Percentiles rank a stretch among this genome's conserved stretches.
Evolutionary conservation across 2,329 filamentous ascomycete species (phyloP).

Genomic region (Arachnopeziza araneosa): DNA sequence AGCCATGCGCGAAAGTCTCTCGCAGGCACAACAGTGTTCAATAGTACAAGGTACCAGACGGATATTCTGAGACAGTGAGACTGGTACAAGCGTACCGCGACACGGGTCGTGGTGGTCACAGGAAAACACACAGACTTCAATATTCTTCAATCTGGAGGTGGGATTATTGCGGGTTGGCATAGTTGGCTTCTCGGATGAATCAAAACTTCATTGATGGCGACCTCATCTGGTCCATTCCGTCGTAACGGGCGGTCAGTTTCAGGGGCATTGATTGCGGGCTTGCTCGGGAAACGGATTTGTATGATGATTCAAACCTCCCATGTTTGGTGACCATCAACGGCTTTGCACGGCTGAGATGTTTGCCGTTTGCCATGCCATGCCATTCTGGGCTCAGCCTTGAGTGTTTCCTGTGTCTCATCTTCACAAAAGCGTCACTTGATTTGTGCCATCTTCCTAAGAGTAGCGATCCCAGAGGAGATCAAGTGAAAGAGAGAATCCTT

Average conservation of each 20-base stretch:
- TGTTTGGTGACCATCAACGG: conserved; percentile 7
- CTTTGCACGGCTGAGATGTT: conserved; percentile 13
- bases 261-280: conserved; percentile 10
- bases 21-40: not conserved
- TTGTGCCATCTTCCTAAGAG: not conserved
- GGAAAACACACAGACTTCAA: conserved; percentile 17
- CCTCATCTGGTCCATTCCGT: not conserved
- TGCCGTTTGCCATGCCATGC: conserved; percentile 7
- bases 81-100: conserved; percentile 4
- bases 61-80: not conserved
- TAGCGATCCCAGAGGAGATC: not conserved
- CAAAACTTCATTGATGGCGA: conserved; percentile 1
- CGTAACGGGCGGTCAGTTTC: conserved; percentile 24
- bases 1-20: not conserved
- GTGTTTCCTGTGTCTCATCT: not conserved
- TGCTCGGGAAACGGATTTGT: conserved; percentile 5
- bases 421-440: not conserved
- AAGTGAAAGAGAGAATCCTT: conserved; percentile 1
- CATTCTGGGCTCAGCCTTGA: not conserved
- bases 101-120: not conserved
- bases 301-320: conserved; percentile 1
- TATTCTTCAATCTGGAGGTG: not conserved
- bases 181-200: not conserved
- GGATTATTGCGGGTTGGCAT: not conserved
- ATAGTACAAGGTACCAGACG: not conserved